A percentile compares a stretch with the other conserved stretches of the same genome.
phyloP scores from a whole-genome alignment of 768 basidiomycete species.

The Mycena venus region DNA sequence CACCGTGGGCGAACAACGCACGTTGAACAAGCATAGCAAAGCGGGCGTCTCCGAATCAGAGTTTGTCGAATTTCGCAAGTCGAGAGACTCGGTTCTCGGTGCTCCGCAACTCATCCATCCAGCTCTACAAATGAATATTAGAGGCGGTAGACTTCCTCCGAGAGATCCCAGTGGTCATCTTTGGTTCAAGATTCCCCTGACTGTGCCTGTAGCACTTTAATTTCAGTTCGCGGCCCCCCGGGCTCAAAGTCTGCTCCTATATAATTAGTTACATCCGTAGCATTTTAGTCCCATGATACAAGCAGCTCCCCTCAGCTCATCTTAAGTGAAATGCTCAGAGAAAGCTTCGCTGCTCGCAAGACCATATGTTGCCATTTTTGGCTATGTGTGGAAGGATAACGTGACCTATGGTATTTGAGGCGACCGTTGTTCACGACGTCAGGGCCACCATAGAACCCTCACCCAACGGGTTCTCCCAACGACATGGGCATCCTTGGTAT shows the following conservation, averaged over 20 bases:
- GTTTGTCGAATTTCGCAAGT: conserved; percentile 47
- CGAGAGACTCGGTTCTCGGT: conserved; percentile 48
- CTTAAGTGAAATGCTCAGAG: not conserved
- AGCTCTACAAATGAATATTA: conserved; percentile 52
- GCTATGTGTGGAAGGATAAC: not conserved
- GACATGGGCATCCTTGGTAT: conserved; percentile 45
- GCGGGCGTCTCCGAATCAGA: conserved; percentile 39
- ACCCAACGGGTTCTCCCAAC: conserved; percentile 1
- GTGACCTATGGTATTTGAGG: not conserved
- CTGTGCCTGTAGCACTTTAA: not conserved
- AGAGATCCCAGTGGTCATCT: not conserved
- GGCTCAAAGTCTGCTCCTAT: too few relatives aligned
- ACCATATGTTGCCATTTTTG: not conserved
- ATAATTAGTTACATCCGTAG: not conserved
- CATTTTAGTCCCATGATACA: not conserved
- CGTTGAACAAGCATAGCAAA: conserved; percentile 45
- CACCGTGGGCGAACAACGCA: conserved; percentile 50
- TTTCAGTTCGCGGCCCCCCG: too few relatives aligned
- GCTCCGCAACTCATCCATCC: conserved; percentile 52
- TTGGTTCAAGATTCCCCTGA: conserved; percentile 10
- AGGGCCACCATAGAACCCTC: not conserved
- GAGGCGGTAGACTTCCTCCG: conserved; percentile 46
- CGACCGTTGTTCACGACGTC: not conserved
- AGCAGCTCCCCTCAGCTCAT: not conserved
- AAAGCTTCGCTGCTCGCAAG: not conserved